phyloP scores from a whole-genome alignment of 306 rosid species.

The Fragaria ananassa region DNA sequence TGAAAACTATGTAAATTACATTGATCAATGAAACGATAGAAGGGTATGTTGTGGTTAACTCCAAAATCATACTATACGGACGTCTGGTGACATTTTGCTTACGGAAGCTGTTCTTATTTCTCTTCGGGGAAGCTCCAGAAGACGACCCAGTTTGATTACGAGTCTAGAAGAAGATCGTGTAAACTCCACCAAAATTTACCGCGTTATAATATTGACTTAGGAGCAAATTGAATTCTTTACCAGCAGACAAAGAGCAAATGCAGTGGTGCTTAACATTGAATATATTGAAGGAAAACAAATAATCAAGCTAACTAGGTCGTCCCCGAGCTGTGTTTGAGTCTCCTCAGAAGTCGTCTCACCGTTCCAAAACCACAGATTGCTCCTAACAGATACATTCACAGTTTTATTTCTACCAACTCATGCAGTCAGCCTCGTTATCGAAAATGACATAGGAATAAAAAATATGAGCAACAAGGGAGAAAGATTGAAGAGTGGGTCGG shows the following conservation, averaged over 20 bases:
- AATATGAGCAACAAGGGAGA: background rate
- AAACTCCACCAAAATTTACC: background rate
- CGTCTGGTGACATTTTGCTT: background rate
- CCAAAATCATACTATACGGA: too few relatives aligned
- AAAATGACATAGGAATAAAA: background rate
- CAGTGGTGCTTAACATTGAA: background rate
- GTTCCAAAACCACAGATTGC: too few relatives aligned
- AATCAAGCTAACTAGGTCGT: background rate
- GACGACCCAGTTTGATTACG: background rate
- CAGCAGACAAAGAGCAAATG: background rate
- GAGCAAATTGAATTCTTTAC: background rate
- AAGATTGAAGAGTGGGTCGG: background rate
- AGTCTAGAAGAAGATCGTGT: background rate
- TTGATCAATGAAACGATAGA: background rate
- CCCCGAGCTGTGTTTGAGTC: background rate
- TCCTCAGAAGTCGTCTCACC: background rate
- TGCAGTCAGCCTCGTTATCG: background rate
- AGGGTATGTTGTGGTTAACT: too few relatives aligned
- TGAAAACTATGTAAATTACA: background rate
- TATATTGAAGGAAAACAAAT: background rate
- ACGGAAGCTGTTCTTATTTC: background rate
- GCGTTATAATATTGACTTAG: background rate
- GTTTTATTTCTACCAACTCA: background rate
- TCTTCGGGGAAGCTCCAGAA: background rate
- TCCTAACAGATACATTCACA: background rate